Evolutionary conservation across 768 basidiomycete genomes (phyloP).

Genomic region (Tephrocybe sp.): DNA sequence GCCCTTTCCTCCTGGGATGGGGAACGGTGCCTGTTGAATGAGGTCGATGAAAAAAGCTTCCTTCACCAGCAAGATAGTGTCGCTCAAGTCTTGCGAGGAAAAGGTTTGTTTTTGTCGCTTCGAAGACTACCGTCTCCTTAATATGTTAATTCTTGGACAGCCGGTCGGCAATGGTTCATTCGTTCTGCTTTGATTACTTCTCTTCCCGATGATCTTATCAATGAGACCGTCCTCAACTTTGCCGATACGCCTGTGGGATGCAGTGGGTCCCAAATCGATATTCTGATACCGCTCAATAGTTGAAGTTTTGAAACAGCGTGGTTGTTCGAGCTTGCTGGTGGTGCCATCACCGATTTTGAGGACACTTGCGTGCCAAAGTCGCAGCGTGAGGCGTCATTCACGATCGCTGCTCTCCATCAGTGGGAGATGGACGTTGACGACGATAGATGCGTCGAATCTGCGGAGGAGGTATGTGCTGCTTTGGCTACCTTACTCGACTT

Average conservation of each 20-base stretch:
- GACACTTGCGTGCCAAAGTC: constrained; percentile 73
- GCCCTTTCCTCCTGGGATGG: constrained; percentile 87
- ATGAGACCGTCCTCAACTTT: constrained; percentile 81
- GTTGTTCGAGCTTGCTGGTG: constrained; percentile 90
- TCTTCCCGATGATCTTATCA: constrained; percentile 84
- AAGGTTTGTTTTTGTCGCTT: constrained; percentile 45
- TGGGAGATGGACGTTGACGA: constrained; percentile 88
- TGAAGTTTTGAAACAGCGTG: constrained; percentile 54
- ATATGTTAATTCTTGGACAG: too few relatives aligned
- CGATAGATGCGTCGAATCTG: constrained; percentile 75
- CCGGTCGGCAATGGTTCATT: constrained; percentile 88
- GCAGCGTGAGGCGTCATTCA: constrained; percentile 81
- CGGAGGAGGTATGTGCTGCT: constrained; percentile 63
- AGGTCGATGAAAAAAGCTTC: constrained; percentile 89
- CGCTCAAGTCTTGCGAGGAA: constrained; percentile 85
- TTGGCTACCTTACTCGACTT: constrained; percentile 1
- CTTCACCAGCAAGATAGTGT: constrained; percentile 90
- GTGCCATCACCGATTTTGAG: constrained; percentile 73
- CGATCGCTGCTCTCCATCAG: constrained; percentile 87
- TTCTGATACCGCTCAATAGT: neutral
- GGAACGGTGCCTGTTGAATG: constrained; percentile 82
- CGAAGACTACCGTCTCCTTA: too few relatives aligned
- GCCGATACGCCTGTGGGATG: constrained; percentile 85
- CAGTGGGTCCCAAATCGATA: constrained; percentile 53
- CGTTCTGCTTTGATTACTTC: constrained; percentile 83